Percentiles rank a stretch among this genome's conserved stretches.
phyloP scores from a whole-genome alignment of 805 yeast genomes.

The Lipomyces sp. region DNA sequence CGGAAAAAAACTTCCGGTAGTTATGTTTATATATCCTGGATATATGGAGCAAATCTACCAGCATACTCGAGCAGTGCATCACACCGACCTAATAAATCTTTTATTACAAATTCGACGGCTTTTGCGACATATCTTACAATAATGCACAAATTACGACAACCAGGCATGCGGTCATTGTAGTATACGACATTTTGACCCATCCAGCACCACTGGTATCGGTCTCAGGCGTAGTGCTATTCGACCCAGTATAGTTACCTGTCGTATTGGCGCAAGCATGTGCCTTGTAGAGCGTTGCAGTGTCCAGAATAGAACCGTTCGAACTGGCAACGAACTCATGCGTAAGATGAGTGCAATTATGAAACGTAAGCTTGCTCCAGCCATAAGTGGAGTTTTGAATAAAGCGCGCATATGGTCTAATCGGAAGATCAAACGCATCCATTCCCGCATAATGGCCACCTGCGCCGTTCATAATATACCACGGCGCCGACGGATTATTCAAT shows the following conservation, averaged over 20 bases:
- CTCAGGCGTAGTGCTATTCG: too few species aligned
- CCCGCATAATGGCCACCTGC: constrained; percentile 38
- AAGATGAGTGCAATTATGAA: constrained; percentile 36
- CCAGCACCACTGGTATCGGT: too few species aligned
- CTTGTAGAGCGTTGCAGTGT: constrained; percentile 35
- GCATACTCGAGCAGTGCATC: too few species aligned
- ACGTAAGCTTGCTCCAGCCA: constrained; percentile 36
- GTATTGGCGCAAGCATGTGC: constrained; percentile 14
- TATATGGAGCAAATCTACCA: too few species aligned
- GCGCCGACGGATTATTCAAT: constrained; percentile 34
- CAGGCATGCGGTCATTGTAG: too few species aligned
- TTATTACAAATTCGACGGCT: too few species aligned
- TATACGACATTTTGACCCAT: too few species aligned
- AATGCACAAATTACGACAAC: too few species aligned
- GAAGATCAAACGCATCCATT: constrained; percentile 18
- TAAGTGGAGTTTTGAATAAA: constrained; percentile 22
- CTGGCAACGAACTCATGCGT: constrained; percentile 37
- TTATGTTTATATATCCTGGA: too few species aligned
- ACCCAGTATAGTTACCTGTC: background rate
- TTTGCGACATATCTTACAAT: too few species aligned
- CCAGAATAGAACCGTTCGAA: constrained; percentile 32
- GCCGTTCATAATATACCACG: constrained; percentile 37
- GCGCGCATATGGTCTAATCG: constrained; percentile 10
- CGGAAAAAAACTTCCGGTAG: too few species aligned
- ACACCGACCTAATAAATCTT: too few species aligned